Percentiles rank a stretch among this genome's conserved stretches.
These are phyloP conservation scores for Macroventuria anomochaeta DNA, from an alignment of 2,329 filamentous ascomycete genomes.

Conservation along the genomic window DNA sequence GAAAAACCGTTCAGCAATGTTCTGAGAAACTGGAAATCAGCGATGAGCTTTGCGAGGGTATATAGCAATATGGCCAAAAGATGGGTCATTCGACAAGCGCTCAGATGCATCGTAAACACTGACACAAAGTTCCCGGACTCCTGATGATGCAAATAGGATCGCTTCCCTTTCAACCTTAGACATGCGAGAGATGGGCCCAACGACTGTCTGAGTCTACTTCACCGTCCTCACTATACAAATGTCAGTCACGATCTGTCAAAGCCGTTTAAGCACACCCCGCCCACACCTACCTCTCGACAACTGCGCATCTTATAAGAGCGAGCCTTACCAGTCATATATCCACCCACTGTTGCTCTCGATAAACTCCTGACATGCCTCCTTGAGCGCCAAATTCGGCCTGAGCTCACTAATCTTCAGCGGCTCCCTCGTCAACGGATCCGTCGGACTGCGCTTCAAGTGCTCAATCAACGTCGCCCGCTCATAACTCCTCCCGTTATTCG, in stretches of 20 bases:
- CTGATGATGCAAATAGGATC: background rate
- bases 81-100: background rate
- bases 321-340: conserved; percentile 82
- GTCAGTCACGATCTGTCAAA: conserved; percentile 24
- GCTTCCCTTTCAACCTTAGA: background rate
- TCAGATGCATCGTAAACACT: background rate
- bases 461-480: conserved; percentile 86
- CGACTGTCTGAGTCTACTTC: conserved; percentile 33
- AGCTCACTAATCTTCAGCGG: conserved; percentile 73
- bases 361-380: conserved; percentile 84
- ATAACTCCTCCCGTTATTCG: conserved; percentile 87
- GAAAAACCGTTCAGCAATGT: too few relatives aligned
- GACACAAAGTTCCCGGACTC: background rate
- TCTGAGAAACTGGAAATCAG: too few relatives aligned
- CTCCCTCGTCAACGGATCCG: conserved; percentile 84
- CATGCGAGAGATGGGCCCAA: conserved; percentile 40
- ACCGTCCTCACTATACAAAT: conserved; percentile 31
- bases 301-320: conserved; percentile 21
- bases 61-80: background rate
- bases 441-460: conserved; percentile 75
- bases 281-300: conserved; percentile 22
- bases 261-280: background rate
- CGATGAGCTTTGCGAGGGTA: conserved; percentile 1
- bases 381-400: conserved; percentile 80
- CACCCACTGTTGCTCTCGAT: conserved; percentile 80